Evolutionary conservation across 2,329 filamentous ascomycete species (phyloP).

Genomic region (Penicillium sp.): DNA sequence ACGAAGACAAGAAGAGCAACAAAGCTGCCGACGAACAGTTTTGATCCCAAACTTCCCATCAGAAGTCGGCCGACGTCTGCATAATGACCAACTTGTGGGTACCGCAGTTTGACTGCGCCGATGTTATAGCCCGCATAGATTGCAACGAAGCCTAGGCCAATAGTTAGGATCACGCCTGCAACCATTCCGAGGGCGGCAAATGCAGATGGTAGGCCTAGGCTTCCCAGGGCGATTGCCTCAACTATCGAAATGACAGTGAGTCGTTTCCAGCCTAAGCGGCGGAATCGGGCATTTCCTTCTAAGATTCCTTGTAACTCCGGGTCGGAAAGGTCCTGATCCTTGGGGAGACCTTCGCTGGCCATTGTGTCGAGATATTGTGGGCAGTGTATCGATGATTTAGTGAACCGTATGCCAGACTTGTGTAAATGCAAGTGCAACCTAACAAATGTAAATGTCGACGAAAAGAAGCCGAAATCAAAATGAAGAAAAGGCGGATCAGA

Average conservation of each 20-base stretch:
- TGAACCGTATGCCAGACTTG: neutral
- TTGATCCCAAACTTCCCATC: neutral
- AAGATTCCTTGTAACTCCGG: neutral
- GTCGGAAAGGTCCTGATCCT: neutral
- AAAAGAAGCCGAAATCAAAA: neutral
- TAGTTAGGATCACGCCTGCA: neutral
- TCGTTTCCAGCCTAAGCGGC: constrained; percentile 5
- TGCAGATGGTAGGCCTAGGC: constrained; percentile 3
- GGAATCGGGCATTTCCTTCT: constrained; percentile 1
- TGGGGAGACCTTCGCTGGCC: constrained; percentile 5
- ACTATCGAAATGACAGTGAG: constrained; percentile 6
- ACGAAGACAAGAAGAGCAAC: constrained; percentile 7
- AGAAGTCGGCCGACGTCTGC: constrained; percentile 4
- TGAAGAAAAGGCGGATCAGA: constrained; percentile 2
- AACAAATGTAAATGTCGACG: neutral
- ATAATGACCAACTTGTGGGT: constrained; percentile 6
- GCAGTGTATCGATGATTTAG: neutral
- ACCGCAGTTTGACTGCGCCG: constrained; percentile 2
- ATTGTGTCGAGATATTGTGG: neutral
- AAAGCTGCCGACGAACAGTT: constrained; percentile 7
- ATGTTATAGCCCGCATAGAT: constrained; percentile 6
- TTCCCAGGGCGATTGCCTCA: constrained; percentile 6
- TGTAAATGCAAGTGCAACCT: neutral
- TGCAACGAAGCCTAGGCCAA: constrained; percentile 3
- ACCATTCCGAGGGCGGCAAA: constrained; percentile 6